These are phyloP conservation scores for Claviceps africana DNA, from an alignment of 2,329 filamentous ascomycete genomes.

Conservation along the genomic window DNA sequence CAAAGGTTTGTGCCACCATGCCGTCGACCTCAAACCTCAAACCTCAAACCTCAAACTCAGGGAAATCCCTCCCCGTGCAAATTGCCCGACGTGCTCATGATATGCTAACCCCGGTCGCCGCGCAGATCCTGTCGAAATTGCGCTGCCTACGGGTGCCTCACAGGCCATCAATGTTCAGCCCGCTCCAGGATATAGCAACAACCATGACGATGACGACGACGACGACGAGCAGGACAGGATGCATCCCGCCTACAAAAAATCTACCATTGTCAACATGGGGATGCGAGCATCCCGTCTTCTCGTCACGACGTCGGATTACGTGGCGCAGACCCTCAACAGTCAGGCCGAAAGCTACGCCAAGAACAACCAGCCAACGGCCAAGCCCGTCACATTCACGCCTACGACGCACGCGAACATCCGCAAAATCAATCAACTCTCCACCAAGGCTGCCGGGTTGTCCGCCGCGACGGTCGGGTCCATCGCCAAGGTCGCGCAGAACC, in stretches of 20 bases:
- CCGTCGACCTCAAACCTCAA: too few species aligned
- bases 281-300: conserved; percentile 81
- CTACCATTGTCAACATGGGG: conserved; percentile 72
- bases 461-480: conserved; percentile 79
- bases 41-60: too few species aligned
- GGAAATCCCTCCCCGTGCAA: too few species aligned
- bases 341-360: conserved; percentile 71
- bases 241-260: conserved; percentile 86
- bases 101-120: neutral
- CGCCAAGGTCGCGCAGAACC: conserved; percentile 71
- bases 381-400: conserved; percentile 78
- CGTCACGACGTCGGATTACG: conserved; percentile 69
- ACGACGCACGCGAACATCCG: conserved; percentile 74
- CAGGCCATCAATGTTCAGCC: conserved; percentile 53
- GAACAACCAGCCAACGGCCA: conserved; percentile 61
- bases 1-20: conserved; percentile 60
- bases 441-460: conserved; percentile 63
- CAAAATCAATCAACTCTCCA: conserved; percentile 78
- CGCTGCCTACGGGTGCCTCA: conserved; percentile 53
- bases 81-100: neutral
- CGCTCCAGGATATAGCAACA: conserved; percentile 39
- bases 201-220: conserved; percentile 31
- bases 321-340: conserved; percentile 62
- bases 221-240: conserved; percentile 39
- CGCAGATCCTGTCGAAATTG: conserved; percentile 62